These are phyloP conservation scores for Aurinia saxatilis DNA, from an alignment of 345 rosid genomes.

Conservation along the genomic window DNA sequence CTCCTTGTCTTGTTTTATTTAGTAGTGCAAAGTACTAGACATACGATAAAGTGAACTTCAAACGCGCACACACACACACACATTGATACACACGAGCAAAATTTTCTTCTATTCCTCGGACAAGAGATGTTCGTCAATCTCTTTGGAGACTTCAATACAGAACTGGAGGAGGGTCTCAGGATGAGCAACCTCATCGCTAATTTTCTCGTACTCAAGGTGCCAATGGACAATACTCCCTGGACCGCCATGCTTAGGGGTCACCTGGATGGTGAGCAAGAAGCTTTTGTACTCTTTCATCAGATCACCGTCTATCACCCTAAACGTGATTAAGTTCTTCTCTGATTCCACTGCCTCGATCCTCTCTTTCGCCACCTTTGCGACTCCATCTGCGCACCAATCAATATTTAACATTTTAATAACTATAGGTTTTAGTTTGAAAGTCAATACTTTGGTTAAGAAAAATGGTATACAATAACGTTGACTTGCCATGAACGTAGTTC, in stretches of 20 bases:
- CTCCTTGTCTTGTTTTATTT: no score
- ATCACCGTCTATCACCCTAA: constrained; percentile 11
- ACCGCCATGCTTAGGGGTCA: neutral
- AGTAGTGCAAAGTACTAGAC: no score
- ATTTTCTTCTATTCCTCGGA: neutral
- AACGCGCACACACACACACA: no score
- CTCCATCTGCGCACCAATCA: constrained; percentile 16
- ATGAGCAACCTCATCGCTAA: constrained; percentile 20
- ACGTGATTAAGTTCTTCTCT: constrained; percentile 1
- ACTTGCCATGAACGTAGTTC: constrained; percentile 26
- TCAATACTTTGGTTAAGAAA: no score
- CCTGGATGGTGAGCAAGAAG: neutral
- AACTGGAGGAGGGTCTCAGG: constrained; percentile 19
- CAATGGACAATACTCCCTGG: constrained; percentile 9
- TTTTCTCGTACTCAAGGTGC: no score
- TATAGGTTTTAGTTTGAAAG: no score
- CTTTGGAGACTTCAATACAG: constrained; percentile 7
- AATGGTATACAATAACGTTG: no score
- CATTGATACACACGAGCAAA: neutral
- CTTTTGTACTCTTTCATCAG: constrained; percentile 7
- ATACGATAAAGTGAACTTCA: no score
- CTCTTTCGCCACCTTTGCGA: neutral
- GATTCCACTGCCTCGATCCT: neutral
- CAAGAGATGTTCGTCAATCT: constrained; percentile 19
- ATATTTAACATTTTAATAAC: no score